These are phyloP conservation scores for Protomyces inouyei DNA, from an alignment of 1,139 yeast species.

Conservation along the genomic window DNA sequence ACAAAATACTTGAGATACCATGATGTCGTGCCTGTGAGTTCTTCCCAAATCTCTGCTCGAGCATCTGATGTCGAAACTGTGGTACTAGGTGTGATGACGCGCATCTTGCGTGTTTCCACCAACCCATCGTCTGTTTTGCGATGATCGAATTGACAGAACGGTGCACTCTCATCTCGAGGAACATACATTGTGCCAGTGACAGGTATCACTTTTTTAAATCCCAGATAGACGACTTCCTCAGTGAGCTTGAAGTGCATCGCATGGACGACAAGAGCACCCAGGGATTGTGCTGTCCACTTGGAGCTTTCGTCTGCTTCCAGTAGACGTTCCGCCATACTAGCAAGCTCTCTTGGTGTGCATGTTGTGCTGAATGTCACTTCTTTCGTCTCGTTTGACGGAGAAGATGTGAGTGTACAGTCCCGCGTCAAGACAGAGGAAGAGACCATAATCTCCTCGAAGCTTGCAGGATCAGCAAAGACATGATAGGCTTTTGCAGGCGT, in stretches of 20 bases:
- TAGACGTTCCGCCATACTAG: background rate
- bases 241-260: constrained; percentile 2
- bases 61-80: background rate
- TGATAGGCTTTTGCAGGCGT: background rate
- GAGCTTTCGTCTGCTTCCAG: background rate
- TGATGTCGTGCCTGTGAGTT: constrained; percentile 2
- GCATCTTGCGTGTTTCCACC: constrained; percentile 15
- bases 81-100: background rate
- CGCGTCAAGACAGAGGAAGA: background rate
- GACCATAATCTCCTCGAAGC: background rate
- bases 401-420: background rate
- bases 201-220: constrained; percentile 4
- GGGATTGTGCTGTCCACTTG: background rate
- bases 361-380: background rate
- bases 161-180: background rate
- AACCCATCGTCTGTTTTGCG: constrained; percentile 18
- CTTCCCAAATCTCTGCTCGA: constrained; percentile 4
- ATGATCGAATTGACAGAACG: constrained; percentile 2
- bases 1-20: constrained; percentile 22
- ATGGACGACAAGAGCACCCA: background rate
- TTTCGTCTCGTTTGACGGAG: background rate
- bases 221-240: constrained; percentile 15
- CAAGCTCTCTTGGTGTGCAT: background rate
- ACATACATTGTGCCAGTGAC: background rate
- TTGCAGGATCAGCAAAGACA: background rate